Conservation (phyloP, 1,284 basidiomycete species). For the Golubevia pallescens region DNA sequence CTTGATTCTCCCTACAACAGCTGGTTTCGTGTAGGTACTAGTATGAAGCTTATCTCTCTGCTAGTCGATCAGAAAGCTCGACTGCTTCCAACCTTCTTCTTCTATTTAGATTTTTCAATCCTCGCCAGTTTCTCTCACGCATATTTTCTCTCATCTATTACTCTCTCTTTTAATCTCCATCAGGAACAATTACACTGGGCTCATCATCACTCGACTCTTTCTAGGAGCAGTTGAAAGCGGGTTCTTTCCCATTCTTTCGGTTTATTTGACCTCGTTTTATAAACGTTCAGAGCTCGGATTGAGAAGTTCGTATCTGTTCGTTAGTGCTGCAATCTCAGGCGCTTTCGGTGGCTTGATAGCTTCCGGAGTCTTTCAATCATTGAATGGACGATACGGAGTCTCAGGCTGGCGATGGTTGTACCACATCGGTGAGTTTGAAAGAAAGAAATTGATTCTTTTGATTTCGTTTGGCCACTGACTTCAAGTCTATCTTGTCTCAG, state of each 20-base stretch:
- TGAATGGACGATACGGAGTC: too few relatives aligned
- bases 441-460: too few relatives aligned
- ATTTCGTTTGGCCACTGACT: too few relatives aligned
- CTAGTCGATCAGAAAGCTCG: too few relatives aligned
- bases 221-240: conserved; percentile 8
- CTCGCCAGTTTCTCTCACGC: too few relatives aligned
- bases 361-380: conserved; percentile 32
- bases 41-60: neutral
- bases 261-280: conserved; percentile 12
- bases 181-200: conserved; percentile 3
- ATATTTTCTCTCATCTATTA: neutral
- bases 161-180: conserved; percentile 2
- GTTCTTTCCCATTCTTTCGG: conserved; percentile 12
- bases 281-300: conserved; percentile 6
- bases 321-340: conserved; percentile 10
- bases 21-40: neutral
- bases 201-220: conserved; percentile 6
- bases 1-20: too few relatives aligned
- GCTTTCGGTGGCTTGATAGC: conserved; percentile 4
- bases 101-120: too few relatives aligned
- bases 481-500: too few relatives aligned
- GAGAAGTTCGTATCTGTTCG: conserved; percentile 9
- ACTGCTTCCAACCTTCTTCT: too few relatives aligned
- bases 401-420: neutral
- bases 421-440: too few relatives aligned